Evolutionary conservation across 371 early-diverging fungal species (phyloP), one percentile per base, ranked within the genome.

Genomic region (Zychaea mexicana): DNA sequence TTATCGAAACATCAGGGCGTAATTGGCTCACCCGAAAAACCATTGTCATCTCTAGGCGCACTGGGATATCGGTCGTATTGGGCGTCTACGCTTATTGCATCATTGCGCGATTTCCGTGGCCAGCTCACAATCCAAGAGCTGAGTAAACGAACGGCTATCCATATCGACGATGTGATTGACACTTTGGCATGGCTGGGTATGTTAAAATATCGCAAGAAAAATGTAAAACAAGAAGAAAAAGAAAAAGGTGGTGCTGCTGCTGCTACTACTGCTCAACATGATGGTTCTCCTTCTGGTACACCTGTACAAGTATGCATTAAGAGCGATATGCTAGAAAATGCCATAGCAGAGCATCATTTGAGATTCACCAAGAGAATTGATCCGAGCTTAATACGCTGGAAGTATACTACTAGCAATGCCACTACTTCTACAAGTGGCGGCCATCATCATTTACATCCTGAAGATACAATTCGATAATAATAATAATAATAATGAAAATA

Each of bases 1-100:
- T 73, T 99, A 62, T 92, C 95, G 28, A 94, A 92, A 74, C 84
- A 82, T 49, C 96, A 98, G 61, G 87, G 87, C n/a, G 88, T 90
- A 47, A 87, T 92, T 17, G 96, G 97, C 32, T 92, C 94, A 0
- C 95, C 95, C 4, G 96, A 96, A 68, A 93, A 92, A 66, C 96
- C 96, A 24, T 68, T 95, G 15, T 92, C 91, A 7, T 90, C 86
- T 46, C 71, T 92, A 9, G 93, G 93, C 27, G 72, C 84, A 21
- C 72, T 89, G 8, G 85, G 88, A 62, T 96, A 91, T 61, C 76
- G 81, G 30, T 83, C 87, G 1, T 94, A 88, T 71, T 94, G 94
- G 94, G 77, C 84, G 32, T 82, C 87, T 8, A 82, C 87, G 3
- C 76, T 95, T 19, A 9, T 79, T 12, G 42, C 70, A 4, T 52